Conservation (phyloP, 192 early-diverging fungal species). For the Funneliformis geosporum region DNA sequence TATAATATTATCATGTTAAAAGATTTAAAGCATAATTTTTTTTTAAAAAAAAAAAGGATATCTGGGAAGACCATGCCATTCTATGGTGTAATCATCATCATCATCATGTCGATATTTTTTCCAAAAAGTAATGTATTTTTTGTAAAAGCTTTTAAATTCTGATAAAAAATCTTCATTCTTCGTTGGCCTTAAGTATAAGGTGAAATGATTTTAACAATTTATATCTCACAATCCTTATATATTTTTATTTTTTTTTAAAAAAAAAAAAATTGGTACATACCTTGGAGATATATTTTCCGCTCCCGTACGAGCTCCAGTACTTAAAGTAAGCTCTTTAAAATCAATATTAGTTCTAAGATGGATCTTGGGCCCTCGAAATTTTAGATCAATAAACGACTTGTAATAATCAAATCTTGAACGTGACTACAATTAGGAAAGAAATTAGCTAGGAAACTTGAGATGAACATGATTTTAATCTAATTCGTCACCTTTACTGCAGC, state of each 20-base stretch:
- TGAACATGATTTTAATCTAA: not conserved
- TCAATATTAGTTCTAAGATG: conserved; percentile 63
- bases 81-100: conserved; percentile 5
- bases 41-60: conserved; percentile 37
- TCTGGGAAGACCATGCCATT: conserved; percentile 65
- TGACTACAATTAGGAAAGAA: conserved; percentile 37
- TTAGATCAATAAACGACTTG: conserved; percentile 54
- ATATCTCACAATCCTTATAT: not conserved
- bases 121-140: conserved; percentile 6
- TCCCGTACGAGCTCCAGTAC: not conserved
- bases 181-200: not conserved
- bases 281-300: not conserved
- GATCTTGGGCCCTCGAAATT: conserved; percentile 54
- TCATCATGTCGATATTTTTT: conserved; percentile 22
- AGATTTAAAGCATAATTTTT: not conserved
- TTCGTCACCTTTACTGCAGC: conserved; percentile 43
- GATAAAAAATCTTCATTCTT: not conserved
- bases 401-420: conserved; percentile 61
- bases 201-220: not conserved
- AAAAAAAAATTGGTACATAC: conserved; percentile 13
- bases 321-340: conserved; percentile 46
- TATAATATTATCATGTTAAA: conserved; percentile 36
- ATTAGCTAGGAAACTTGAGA: not conserved
- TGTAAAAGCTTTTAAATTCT: not conserved
- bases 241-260: not conserved